Percentiles rank a stretch among this genome's conserved stretches.
Conservation (phyloP, 2,329 filamentous ascomycete species). For the Neophaeococcomyces aloes region DNA sequence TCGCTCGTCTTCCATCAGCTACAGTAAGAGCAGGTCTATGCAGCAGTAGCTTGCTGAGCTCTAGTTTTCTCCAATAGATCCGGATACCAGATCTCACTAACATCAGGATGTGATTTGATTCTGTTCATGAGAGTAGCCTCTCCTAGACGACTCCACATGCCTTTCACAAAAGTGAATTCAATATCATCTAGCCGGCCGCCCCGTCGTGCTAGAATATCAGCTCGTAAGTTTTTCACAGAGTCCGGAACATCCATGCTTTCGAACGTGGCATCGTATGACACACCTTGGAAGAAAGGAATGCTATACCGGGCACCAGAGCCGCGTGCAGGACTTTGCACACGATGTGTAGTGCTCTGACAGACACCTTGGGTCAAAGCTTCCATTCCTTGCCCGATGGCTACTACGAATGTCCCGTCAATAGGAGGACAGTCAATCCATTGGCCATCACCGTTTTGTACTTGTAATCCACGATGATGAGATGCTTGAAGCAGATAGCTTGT, state of each 20-base stretch:
- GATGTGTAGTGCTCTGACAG: conserved; percentile 70
- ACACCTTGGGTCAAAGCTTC: conserved; percentile 78
- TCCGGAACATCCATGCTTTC: conserved; percentile 63
- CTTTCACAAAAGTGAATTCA: conserved; percentile 73
- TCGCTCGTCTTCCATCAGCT: no score
- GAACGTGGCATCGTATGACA: conserved; percentile 67
- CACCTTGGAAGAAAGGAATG: conserved; percentile 82
- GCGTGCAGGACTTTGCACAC: conserved; percentile 62
- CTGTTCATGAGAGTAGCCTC: conserved; percentile 78
- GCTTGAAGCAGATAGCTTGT: conserved; percentile 74
- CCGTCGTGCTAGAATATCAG: conserved; percentile 46
- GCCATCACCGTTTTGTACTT: conserved; percentile 70
- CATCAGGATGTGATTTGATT: conserved; percentile 78
- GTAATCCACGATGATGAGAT: conserved; percentile 61
- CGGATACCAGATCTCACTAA: conserved; percentile 71
- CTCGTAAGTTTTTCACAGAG: conserved; percentile 51
- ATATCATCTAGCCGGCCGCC: conserved; percentile 54
- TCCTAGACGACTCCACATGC: conserved; percentile 57
- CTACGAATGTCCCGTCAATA: conserved; percentile 64
- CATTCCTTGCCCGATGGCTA: conserved; percentile 77
- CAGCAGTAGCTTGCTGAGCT: conserved; percentile 42
- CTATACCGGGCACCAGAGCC: conserved; percentile 65
- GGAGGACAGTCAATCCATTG: conserved; percentile 77
- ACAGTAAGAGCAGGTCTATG: no score
- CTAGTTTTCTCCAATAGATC: conserved; percentile 45